Conservation (phyloP, 306 rosid species). For the Gynostemma pentaphyllum region DNA sequence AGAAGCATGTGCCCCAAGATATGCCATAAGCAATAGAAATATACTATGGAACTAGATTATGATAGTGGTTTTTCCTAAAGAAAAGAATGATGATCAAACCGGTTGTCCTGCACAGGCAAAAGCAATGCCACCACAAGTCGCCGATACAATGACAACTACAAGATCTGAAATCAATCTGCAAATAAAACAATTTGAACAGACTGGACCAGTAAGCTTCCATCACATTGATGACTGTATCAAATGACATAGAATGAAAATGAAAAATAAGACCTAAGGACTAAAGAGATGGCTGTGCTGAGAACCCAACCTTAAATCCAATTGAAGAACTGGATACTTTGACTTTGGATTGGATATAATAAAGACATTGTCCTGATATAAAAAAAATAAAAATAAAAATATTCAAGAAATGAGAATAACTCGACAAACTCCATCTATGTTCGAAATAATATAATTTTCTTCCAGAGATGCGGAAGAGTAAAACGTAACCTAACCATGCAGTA, state of each 20-base stretch:
- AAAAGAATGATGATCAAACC: constrained; percentile 37
- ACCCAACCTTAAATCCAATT: constrained; percentile 68
- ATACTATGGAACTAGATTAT: background rate
- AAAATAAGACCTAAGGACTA: background rate
- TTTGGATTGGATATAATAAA: constrained; percentile 81
- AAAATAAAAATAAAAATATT: too few species aligned
- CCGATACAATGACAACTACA: constrained; percentile 93
- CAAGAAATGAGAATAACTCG: constrained; percentile 1
- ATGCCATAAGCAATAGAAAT: background rate
- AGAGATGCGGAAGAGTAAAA: background rate
- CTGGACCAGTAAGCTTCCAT: constrained; percentile 15
- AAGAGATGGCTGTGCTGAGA: background rate
- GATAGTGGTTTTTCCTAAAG: background rate
- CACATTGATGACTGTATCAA: constrained; percentile 15
- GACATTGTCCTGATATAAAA: constrained; percentile 89
- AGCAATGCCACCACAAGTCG: constrained; percentile 96
- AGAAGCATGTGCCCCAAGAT: background rate
- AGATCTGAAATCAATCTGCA: constrained; percentile 87
- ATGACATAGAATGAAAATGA: constrained; percentile 10
- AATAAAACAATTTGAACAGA: constrained; percentile 20
- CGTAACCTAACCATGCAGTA: constrained; percentile 10
- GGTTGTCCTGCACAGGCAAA: constrained; percentile 99
- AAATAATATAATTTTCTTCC: background rate
- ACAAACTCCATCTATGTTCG: background rate
- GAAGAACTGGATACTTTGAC: constrained; percentile 91